phyloP scores from a whole-genome alignment of 2,329 filamentous ascomycete species.

The Blastomyces emzantsi region DNA sequence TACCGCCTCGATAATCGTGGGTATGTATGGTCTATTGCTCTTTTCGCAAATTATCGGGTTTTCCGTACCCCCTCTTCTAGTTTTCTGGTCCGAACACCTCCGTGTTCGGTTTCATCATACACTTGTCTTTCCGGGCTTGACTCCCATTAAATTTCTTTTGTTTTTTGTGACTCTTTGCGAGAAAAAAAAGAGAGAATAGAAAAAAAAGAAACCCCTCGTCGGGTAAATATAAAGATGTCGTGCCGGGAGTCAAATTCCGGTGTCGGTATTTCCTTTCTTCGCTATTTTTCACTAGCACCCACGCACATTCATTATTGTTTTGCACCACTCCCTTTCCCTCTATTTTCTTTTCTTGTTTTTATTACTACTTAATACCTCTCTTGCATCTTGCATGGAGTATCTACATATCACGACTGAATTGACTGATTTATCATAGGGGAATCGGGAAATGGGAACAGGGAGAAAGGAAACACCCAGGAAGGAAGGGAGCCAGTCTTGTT shows the following conservation, averaged over 20 bases:
- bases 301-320: not conserved
- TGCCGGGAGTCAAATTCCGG: not conserved
- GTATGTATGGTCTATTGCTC: slow-evolving; percentile 4
- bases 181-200: not conserved
- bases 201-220: not conserved
- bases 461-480: not conserved
- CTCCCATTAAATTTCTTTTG: slow-evolving; percentile 4
- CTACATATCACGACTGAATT: not conserved
- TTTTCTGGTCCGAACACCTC: not conserved
- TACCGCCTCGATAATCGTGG: not conserved
- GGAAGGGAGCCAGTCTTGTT: not conserved
- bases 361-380: not conserved
- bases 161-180: not conserved
- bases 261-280: not conserved
- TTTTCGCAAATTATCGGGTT: not conserved
- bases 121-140: not conserved
- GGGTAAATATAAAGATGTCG: not conserved
- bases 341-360: not conserved
- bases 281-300: not conserved
- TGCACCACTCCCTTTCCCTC: not conserved
- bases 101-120: slow-evolving; percentile 5
- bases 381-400: not conserved
- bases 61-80: not conserved
- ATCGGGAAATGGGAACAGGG: not conserved
- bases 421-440: not conserved